Conservation (phyloP, 257 asterid genomes). For the Fraxinus excelsior region DNA sequence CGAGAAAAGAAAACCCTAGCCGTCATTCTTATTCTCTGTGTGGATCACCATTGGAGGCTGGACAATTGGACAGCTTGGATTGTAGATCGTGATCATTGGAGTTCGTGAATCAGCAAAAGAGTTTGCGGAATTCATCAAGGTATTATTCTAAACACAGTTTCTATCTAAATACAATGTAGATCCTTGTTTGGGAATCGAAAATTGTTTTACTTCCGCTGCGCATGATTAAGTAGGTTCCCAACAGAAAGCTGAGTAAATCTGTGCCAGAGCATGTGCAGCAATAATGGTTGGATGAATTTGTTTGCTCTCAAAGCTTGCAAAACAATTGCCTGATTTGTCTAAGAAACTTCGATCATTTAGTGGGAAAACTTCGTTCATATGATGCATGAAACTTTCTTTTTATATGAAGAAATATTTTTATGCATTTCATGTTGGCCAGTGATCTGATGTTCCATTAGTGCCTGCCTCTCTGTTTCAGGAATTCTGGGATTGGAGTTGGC, state of each 20-base stretch:
- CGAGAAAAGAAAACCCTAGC: too few species aligned
- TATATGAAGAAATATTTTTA: not conserved
- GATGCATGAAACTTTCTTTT: not conserved
- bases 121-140: too few species aligned
- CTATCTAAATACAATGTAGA: too few species aligned
- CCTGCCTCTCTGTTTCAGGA: slow-evolving; percentile 49
- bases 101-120: too few species aligned
- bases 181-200: too few species aligned
- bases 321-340: not conserved
- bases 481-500: slow-evolving; percentile 99
- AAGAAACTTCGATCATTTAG: slow-evolving; percentile 9
- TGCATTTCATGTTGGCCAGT: slow-evolving; percentile 4
- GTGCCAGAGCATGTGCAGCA: slow-evolving; percentile 1
- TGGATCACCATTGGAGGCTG: too few species aligned
- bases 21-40: too few species aligned
- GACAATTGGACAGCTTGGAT: too few species aligned
- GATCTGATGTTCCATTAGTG: slow-evolving; percentile 20
- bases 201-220: too few species aligned
- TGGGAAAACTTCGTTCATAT: slow-evolving; percentile 12
- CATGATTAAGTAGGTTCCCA: too few species aligned
- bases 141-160: too few species aligned
- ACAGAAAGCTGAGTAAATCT: slow-evolving; percentile 3
- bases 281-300: slow-evolving; percentile 10
- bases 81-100: too few species aligned
- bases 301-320: not conserved